Evolutionary conservation across 1,139 yeast genomes (phyloP).

Genomic region (Kodamaea suecica): DNA sequence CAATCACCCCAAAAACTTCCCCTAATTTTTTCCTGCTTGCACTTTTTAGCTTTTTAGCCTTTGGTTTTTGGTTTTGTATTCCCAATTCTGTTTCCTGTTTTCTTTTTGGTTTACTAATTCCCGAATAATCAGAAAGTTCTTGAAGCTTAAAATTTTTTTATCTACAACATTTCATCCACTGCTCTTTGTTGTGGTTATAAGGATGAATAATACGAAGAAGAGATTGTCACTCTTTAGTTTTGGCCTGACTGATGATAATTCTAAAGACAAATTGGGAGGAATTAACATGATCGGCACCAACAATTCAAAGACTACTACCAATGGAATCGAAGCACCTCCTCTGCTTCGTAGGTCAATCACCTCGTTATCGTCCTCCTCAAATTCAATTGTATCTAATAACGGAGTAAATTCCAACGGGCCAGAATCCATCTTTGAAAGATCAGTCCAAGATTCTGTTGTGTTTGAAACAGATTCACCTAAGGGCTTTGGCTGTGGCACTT

Average conservation of each 20-base stretch:
- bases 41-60: no score
- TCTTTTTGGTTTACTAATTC: no score
- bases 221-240: conserved; percentile 12
- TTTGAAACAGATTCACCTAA: conserved; percentile 9
- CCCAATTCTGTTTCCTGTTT: no score
- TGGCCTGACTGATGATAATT: conserved; percentile 10
- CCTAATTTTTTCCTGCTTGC: no score
- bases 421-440: conserved; percentile 57
- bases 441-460: conserved; percentile 48
- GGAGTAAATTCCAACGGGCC: conserved; percentile 22
- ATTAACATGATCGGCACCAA: conserved; percentile 3
- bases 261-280: conserved; percentile 7
- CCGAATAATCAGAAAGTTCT: no score
- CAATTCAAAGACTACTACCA: no score
- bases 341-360: conserved; percentile 4
- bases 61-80: no score
- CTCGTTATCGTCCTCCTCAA: background rate
- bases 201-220: conserved; percentile 5
- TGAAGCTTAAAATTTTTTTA: no score
- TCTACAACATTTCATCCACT: background rate
- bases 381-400: background rate
- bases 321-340: conserved; percentile 1
- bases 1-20: no score
- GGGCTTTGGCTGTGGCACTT: no score
- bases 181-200: no score